Conservation (phyloP, 1,284 basidiomycete genomes). For the Sutorius eximius region DNA sequence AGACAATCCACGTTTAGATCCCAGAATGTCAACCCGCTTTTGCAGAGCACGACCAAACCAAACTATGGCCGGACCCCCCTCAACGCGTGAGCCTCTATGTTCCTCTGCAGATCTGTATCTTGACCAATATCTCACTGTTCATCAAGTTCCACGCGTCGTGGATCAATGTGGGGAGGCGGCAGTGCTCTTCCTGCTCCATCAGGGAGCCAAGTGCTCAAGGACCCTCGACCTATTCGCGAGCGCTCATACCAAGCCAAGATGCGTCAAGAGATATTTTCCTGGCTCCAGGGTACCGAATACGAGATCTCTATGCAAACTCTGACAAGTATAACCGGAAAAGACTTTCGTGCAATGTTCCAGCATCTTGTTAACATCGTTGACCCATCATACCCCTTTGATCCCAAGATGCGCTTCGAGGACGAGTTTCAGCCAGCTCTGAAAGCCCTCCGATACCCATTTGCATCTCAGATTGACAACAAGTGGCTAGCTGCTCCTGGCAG, state of each 20-base stretch:
- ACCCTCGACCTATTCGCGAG: conserved; percentile 75
- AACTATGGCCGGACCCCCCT: conserved; percentile 75
- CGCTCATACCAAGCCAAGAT: conserved; percentile 69
- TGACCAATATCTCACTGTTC: conserved; percentile 3
- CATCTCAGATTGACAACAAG: conserved; percentile 72
- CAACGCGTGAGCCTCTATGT: conserved; percentile 51
- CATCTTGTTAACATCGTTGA: conserved; percentile 76
- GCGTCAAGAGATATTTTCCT: conserved; percentile 71
- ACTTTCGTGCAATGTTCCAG: conserved; percentile 80
- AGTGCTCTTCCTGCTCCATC: conserved; percentile 46
- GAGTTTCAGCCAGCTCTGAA: conserved; percentile 75
- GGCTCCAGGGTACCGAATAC: conserved; percentile 61
- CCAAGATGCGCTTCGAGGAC: conserved; percentile 70
- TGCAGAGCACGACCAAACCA: conserved; percentile 68
- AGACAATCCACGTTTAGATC: conserved; percentile 67
- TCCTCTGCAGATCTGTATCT: neutral
- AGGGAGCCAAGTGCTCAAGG: conserved; percentile 56
- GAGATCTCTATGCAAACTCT: conserved; percentile 68
- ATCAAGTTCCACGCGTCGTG: conserved; percentile 59
- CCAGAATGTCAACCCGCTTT: conserved; percentile 62
- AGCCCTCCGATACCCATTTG: conserved; percentile 75
- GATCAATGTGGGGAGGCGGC: conserved; percentile 63
- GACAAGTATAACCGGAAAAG: conserved; percentile 74
- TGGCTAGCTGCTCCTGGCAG: conserved; percentile 84
- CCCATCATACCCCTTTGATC: conserved; percentile 58